Base-by-base conservation (phyloP, 2,329 filamentous ascomycete genomes). In the Trichophyton mentagrophytes region DNA sequence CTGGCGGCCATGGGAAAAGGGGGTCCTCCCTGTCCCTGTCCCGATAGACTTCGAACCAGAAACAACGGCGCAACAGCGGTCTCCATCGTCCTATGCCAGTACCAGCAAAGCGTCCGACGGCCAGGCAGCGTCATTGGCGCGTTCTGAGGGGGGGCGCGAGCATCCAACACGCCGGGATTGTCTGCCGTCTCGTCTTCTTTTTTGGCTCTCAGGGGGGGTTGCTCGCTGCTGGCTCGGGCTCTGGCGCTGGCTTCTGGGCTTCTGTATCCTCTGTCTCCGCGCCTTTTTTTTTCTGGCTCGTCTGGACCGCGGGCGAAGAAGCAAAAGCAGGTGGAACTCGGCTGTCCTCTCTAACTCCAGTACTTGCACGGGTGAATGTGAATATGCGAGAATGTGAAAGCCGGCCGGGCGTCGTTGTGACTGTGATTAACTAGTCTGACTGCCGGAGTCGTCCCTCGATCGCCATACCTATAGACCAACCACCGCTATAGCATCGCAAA, bases 151-250 rank as follows among this genome's bases (percentile, higher is more conserved):
- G 46, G 44, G 17, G 33, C 33, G 30, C 55, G 33, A 44, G 17
- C 33, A 27, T 25, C 55, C 55, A 44, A 44, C 55, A 57, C 36
- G 38, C 55, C 40, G 55, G 55, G 55, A 57, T 57, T 57, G 55
- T 44, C 40, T 40, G 40, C 55, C 55, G 55, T 57, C 36, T 40
- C 40, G 8, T 9, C 20, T 44, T 4, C 30, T 27, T n/a, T 33
- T 22, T 8, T 22, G 22, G 6, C 6, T 27, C 27, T 42, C 53
- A 57, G 53, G 53, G 53, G 55, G 7, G 13, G 5, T 17, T 17
- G 17, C 5, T 30, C 5, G 27, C 27, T 30, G 27, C 27, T 30
- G 6, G 27, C 27, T 30, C 27, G 27, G 27, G 27, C 27, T 22
- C 22, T 22, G 22, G 22, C 25, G 25, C 25, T 27, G 22, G 22